Percentiles rank a stretch among this genome's conserved stretches.
Conservation (phyloP, 2,329 filamentous ascomycete species). For the Calonectria leucothoes region DNA sequence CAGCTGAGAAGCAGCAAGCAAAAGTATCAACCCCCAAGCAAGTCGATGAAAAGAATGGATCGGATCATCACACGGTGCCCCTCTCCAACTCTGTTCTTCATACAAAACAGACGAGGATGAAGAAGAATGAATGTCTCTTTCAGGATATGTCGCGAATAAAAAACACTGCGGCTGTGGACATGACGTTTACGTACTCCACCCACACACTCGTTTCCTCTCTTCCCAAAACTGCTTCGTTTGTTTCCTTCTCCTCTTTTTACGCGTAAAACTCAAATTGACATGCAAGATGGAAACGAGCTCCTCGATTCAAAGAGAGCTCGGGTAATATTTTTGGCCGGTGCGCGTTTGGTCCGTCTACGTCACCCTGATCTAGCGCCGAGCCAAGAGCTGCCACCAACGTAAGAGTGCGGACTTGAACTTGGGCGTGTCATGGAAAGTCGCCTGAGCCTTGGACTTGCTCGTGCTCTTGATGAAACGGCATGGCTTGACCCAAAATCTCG, state of each 20-base stretch:
- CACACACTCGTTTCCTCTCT: not conserved
- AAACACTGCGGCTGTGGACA: not conserved
- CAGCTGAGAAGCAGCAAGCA: not conserved
- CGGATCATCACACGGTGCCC: not conserved
- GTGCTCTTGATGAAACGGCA: not conserved
- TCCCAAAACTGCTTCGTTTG: not conserved
- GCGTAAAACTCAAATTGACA: not conserved
- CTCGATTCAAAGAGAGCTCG: not conserved
- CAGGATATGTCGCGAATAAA: not conserved
- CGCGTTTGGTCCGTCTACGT: not conserved
- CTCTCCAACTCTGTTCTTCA: not conserved
- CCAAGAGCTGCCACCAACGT: accelerated
- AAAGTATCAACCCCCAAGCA: not conserved
- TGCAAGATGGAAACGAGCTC: too few species aligned
- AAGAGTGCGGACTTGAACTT: not conserved
- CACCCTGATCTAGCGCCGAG: not conserved
- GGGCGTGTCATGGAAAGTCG: not conserved
- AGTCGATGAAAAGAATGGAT: not conserved
- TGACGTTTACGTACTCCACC: not conserved
- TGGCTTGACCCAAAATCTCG: not conserved
- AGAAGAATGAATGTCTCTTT: not conserved
- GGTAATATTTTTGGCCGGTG: not conserved
- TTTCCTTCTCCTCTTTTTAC: not conserved
- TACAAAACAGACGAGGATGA: too few species aligned
- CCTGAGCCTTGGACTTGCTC: not conserved